phyloP scores from a whole-genome alignment of 305 asterid species.

The Fraxinus floribunda region DNA sequence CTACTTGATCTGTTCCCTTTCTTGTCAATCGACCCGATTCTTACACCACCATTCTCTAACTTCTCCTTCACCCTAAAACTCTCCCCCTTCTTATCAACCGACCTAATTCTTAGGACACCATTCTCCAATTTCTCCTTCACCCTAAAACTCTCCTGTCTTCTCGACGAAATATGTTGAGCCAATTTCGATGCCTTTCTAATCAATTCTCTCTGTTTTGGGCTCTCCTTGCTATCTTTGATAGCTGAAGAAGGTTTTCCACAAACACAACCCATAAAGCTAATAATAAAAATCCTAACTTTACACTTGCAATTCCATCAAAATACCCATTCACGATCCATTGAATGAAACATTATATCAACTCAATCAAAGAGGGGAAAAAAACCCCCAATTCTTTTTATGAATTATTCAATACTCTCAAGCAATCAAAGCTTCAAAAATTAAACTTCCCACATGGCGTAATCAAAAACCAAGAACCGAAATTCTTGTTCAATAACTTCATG shows the following conservation, averaged over 20 bases:
- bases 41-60: conserved; percentile 47
- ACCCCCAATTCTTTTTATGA: conserved; percentile 24
- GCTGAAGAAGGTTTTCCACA: conserved; percentile 74
- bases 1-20: conserved; percentile 57
- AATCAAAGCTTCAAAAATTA: conserved; percentile 21
- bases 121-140: conserved; percentile 47
- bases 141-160: conserved; percentile 62
- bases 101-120: conserved; percentile 52
- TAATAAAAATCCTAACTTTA: conserved; percentile 26
- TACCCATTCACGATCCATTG: conserved; percentile 25
- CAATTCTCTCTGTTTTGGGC: conserved; percentile 64
- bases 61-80: conserved; percentile 58
- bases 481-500: conserved; percentile 27
- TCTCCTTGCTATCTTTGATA: conserved; percentile 45
- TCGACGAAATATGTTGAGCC: conserved; percentile 51
- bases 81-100: conserved; percentile 59
- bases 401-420: conserved; percentile 21
- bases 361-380: neutral
- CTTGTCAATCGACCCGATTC: conserved; percentile 60
- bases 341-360: conserved; percentile 12
- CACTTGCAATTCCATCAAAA: conserved; percentile 19
- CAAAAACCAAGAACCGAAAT: conserved; percentile 18
- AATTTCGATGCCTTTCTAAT: conserved; percentile 52
- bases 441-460: conserved; percentile 19
- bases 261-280: conserved; percentile 68